Conservation (phyloP, 352 stramenopile species). For the Phytophthora pluvialis region DNA sequence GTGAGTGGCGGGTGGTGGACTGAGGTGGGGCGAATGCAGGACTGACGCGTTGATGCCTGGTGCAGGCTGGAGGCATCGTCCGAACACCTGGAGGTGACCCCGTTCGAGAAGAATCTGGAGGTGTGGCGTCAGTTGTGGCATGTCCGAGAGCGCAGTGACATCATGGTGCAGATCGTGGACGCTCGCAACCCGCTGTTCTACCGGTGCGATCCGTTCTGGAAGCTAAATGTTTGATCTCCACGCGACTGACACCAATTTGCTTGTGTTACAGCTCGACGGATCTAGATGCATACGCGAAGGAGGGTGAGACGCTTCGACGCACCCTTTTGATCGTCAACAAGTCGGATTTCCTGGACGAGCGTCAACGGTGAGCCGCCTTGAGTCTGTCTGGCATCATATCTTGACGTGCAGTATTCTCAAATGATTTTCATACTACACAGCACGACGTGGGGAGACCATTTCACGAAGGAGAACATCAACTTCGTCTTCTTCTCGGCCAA, state of each 20-base stretch:
- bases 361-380: slow-evolving; percentile 75
- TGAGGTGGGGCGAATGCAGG: background rate
- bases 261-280: slow-evolving; percentile 88
- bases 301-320: slow-evolving; percentile 89
- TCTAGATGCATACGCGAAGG: slow-evolving; percentile 94
- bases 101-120: slow-evolving; percentile 99
- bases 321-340: slow-evolving; percentile 99
- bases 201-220: slow-evolving; percentile 40
- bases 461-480: slow-evolving; percentile 90
- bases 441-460: slow-evolving; percentile 95
- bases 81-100: slow-evolving; percentile 93
- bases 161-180: slow-evolving; percentile 99
- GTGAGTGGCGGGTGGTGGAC: slow-evolving; percentile 39
- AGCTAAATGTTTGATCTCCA: background rate
- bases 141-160: slow-evolving; percentile 97
- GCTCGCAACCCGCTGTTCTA: slow-evolving; percentile 99
- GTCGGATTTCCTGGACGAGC: slow-evolving; percentile 96
- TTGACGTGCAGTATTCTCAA: background rate
- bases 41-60: slow-evolving; percentile 14
- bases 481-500: slow-evolving; percentile 99
- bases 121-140: slow-evolving; percentile 99
- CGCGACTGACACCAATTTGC: slow-evolving; percentile 7
- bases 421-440: slow-evolving; percentile 33
- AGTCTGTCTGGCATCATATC: background rate
- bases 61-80: slow-evolving; percentile 77